These are phyloP conservation scores for Cystobasidium slooffiae DNA, from an alignment of 1,284 basidiomycete genomes.

Conservation along the genomic window DNA sequence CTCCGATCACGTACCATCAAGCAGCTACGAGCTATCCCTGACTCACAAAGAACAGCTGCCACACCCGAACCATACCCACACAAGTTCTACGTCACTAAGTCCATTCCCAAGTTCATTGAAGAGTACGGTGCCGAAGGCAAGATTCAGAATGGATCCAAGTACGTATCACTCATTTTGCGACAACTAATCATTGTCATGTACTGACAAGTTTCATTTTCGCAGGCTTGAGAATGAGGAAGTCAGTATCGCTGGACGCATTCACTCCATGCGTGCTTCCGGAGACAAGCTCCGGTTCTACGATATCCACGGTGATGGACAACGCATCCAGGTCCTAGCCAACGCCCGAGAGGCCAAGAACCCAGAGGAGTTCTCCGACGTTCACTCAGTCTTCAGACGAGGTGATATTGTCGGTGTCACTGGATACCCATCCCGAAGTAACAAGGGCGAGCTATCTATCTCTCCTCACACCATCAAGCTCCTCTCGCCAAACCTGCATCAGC, in stretches of 20 bases:
- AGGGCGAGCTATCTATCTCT: conserved; percentile 91
- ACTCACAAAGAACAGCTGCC: conserved; percentile 54
- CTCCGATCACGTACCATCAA: conserved; percentile 85
- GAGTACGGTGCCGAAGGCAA: conserved; percentile 75
- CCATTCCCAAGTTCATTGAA: conserved; percentile 77
- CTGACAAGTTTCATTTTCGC: conserved; percentile 58
- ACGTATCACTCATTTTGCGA: too few relatives aligned
- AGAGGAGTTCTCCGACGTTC: conserved; percentile 71
- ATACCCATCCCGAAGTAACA: conserved; percentile 87
- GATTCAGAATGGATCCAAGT: conserved; percentile 62
- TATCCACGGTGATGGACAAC: conserved; percentile 86
- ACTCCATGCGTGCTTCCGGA: conserved; percentile 82
- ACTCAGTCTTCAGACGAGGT: conserved; percentile 89
- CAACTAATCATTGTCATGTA: too few relatives aligned
- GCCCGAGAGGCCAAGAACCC: conserved; percentile 66
- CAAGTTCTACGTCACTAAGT: conserved; percentile 90
- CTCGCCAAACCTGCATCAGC: conserved; percentile 92
- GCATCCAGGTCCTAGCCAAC: conserved; percentile 94
- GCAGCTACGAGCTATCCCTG: conserved; percentile 79
- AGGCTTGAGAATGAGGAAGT: conserved; percentile 56
- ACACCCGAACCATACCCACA: conserved; percentile 94
- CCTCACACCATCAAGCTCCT: conserved; percentile 84
- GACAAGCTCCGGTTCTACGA: conserved; percentile 94
- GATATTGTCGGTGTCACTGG: conserved; percentile 95
- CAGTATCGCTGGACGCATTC: conserved; percentile 83